A percentile compares a stretch with the other conserved stretches of the same genome.
phyloP scores from a whole-genome alignment of 129 eudicot species.

The Centella asiatica region DNA sequence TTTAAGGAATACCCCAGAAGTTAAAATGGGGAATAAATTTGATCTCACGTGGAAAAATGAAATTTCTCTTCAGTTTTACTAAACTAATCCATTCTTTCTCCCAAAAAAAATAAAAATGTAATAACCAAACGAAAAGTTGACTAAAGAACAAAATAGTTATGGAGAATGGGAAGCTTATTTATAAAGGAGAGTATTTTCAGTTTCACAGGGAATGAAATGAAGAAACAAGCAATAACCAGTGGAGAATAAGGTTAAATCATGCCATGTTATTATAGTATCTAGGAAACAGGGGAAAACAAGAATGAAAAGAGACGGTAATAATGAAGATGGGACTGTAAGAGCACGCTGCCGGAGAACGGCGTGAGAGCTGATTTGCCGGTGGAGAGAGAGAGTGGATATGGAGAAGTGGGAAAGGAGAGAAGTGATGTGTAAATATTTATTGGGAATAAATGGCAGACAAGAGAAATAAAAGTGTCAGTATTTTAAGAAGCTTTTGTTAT shows the following conservation, averaged over 20 bases:
- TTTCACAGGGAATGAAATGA: background rate
- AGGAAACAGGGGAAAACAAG: background rate
- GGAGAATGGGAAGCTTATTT: too few species aligned
- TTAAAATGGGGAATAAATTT: background rate
- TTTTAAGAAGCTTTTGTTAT: conserved; percentile 21
- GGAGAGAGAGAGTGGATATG: background rate
- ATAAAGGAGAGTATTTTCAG: background rate
- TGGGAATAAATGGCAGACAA: conserved; percentile 40
- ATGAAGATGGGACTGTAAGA: conserved; percentile 11
- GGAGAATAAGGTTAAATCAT: background rate
- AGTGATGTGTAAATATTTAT: conserved; percentile 16
- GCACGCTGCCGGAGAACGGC: conserved; percentile 11
- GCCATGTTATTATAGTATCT: conserved; percentile 5
- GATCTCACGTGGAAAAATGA: background rate
- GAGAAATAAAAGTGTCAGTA: conserved; percentile 32
- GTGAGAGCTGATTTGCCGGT: conserved; percentile 7
- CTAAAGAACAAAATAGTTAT: too few species aligned
- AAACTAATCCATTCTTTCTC: too few species aligned
- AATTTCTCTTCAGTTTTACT: background rate
- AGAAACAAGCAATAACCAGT: background rate
- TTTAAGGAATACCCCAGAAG: background rate
- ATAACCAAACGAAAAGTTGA: background rate
- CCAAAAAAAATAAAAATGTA: too few species aligned
- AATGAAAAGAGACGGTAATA: background rate
- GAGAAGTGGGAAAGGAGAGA: conserved; percentile 14